Evolutionary conservation across 176 grass and related monocot genomes (phyloP).

Genomic region (Leersia perrieri): DNA sequence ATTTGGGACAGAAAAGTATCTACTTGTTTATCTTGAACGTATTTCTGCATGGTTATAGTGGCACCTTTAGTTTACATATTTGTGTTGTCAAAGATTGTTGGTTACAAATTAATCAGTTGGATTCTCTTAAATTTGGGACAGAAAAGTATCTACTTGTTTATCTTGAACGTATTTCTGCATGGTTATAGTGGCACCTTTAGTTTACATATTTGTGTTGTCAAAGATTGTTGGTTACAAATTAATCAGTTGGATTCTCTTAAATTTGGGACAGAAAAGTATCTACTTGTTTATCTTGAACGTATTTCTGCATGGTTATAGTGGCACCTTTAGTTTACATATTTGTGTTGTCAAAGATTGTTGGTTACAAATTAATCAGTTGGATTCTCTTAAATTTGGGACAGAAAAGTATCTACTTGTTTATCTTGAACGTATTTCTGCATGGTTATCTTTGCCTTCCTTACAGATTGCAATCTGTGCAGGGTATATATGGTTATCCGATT

Average conservation of each 20-base stretch:
- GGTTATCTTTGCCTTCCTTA: not conserved
- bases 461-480: slow-evolving; percentile 46
- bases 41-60: no score
- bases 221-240: not conserved
- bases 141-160: no score
- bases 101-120: no score
- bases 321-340: not conserved
- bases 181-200: not conserved
- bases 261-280: slow-evolving; percentile 10
- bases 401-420: slow-evolving; percentile 9
- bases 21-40: no score
- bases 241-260: not conserved
- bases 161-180: no score
- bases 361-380: not conserved
- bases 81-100: no score
- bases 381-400: not conserved
- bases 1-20: no score
- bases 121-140: no score
- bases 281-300: slow-evolving; percentile 8
- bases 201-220: slow-evolving; percentile 13
- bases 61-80: no score
- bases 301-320: not conserved
- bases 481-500: slow-evolving; percentile 82
- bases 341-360: not conserved
- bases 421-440: slow-evolving; percentile 15